These are phyloP conservation scores for Boletus bicolor DNA, from an alignment of 768 basidiomycete species.

Conservation along the genomic window DNA sequence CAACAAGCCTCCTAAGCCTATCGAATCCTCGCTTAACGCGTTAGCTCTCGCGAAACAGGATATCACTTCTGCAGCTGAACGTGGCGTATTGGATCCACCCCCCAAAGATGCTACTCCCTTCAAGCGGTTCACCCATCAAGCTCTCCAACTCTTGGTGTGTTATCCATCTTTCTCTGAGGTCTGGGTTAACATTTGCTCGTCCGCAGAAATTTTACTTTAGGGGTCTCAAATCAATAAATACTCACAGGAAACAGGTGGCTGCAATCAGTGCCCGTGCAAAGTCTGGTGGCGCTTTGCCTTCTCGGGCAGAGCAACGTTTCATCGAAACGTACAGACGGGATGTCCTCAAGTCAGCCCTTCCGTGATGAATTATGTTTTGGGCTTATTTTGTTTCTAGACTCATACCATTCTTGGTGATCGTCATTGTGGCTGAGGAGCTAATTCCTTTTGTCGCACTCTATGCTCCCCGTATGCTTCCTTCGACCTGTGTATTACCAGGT, in stretches of 20 bases:
- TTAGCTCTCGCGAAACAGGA: constrained; percentile 60
- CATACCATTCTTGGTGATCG: constrained; percentile 73
- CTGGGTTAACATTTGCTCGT: background rate
- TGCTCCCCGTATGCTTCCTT: constrained; percentile 80
- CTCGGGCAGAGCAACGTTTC: constrained; percentile 67
- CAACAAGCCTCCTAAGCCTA: constrained; percentile 16
- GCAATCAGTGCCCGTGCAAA: constrained; percentile 55
- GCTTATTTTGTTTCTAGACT: constrained; percentile 39
- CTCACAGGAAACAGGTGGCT: constrained; percentile 52
- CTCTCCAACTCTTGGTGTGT: constrained; percentile 45
- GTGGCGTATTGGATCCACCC: constrained; percentile 66
- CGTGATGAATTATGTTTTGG: background rate
- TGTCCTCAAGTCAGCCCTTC: constrained; percentile 56
- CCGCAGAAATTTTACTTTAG: constrained; percentile 79
- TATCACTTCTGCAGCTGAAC: constrained; percentile 59
- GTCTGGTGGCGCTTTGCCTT: constrained; percentile 58
- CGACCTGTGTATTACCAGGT: constrained; percentile 80
- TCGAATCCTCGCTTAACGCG: constrained; percentile 26
- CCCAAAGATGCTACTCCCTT: constrained; percentile 59
- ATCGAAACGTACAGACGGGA: constrained; percentile 66
- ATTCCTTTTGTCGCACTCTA: constrained; percentile 84
- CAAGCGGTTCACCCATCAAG: constrained; percentile 48
- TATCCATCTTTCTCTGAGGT: background rate
- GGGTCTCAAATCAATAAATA: constrained; percentile 69
- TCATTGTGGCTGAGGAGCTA: constrained; percentile 73